These are phyloP conservation scores for Graphilbum fragrans DNA, from an alignment of 2,329 filamentous ascomycete genomes.

Conservation along the genomic window DNA sequence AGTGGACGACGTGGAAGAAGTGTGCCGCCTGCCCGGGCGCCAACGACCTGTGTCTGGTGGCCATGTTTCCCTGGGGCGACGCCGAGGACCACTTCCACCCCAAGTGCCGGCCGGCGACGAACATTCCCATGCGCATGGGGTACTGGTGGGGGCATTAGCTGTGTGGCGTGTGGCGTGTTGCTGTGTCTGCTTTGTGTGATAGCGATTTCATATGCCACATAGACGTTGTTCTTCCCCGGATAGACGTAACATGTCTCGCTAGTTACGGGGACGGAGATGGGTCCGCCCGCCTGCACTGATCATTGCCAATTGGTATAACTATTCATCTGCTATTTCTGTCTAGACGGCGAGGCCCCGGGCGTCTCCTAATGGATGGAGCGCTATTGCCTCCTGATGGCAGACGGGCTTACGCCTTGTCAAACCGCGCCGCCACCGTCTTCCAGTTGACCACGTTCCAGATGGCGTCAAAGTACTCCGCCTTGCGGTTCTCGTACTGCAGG, in stretches of 20 bases:
- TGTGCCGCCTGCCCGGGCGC: constrained; percentile 17
- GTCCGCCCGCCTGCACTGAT: no score
- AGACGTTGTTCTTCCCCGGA: no score
- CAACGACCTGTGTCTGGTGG: constrained; percentile 23
- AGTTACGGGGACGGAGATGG: no score
- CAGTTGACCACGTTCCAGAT: constrained; percentile 96
- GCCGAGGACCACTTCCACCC: constrained; percentile 13
- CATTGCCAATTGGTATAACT: no score
- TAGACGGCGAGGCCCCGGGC: no score
- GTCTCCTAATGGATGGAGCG: neutral
- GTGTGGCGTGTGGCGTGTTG: neutral
- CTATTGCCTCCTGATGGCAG: no score
- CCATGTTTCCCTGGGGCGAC: constrained; percentile 25
- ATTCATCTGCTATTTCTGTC: no score
- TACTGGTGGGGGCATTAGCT: constrained; percentile 3
- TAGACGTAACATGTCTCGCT: no score
- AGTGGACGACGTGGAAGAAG: constrained; percentile 22
- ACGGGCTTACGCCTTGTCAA: constrained; percentile 24
- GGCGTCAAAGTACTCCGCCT: constrained; percentile 88
- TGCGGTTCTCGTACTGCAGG: constrained; percentile 92
- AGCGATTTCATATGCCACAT: no score
- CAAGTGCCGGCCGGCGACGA: constrained; percentile 1
- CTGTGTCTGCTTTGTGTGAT: neutral
- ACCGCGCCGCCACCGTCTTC: constrained; percentile 75
- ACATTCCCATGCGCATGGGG: neutral